phyloP scores from a whole-genome alignment of 192 early-diverging fungal species.

The Dissophora ornata region DNA sequence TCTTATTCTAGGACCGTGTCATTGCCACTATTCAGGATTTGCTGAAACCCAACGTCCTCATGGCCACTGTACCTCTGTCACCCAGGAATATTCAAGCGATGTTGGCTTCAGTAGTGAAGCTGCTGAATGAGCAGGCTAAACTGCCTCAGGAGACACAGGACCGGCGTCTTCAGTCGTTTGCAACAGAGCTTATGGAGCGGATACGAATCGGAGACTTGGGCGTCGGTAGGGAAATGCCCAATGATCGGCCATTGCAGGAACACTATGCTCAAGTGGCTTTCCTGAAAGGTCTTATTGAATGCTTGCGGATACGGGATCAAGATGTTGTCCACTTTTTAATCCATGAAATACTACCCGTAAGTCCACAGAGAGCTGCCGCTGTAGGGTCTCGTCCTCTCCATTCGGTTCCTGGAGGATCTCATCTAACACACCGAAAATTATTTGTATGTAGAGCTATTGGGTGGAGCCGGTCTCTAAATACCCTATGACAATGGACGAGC shows the following conservation, averaged over 20 bases:
- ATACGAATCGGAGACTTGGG: conserved; percentile 40
- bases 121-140: conserved; percentile 17
- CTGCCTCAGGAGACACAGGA: conserved; percentile 22
- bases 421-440: neutral
- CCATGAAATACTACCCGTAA: conserved; percentile 43
- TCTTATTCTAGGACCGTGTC: conserved; percentile 25
- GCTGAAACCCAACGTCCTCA: conserved; percentile 1
- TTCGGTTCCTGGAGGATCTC: no score
- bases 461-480: conserved; percentile 33
- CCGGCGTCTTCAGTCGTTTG: conserved; percentile 1
- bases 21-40: conserved; percentile 2
- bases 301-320: conserved; percentile 22
- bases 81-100: conserved; percentile 31
- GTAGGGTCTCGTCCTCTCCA: no score
- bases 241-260: conserved; percentile 4
- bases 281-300: conserved; percentile 33
- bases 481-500: conserved; percentile 30
- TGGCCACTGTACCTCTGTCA: conserved; percentile 27
- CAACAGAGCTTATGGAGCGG: conserved; percentile 8
- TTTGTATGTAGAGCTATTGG: conserved; percentile 28
- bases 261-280: conserved; percentile 22
- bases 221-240: neutral
- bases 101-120: conserved; percentile 9
- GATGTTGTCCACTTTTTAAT: conserved; percentile 15
- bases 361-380: no score